Conservation (phyloP, 176 grass and related monocot genomes). For the Poa pratensis region DNA sequence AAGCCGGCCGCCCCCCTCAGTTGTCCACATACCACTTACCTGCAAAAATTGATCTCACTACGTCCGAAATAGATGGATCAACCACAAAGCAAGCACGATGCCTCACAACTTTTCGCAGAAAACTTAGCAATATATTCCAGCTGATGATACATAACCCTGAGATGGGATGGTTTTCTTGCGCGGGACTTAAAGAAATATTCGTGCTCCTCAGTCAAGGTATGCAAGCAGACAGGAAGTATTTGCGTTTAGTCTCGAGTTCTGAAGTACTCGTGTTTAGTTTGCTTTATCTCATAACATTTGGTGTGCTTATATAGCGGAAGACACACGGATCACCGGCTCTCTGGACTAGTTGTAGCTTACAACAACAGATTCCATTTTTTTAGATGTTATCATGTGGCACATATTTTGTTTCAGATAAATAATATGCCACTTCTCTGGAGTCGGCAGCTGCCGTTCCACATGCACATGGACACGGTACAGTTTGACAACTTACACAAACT, state of each 20-base stretch:
- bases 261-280: constrained; percentile 5
- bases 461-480: constrained; percentile 28
- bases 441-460: constrained; percentile 20
- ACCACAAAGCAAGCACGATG: no score
- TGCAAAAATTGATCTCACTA: no score
- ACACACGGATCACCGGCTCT: background rate
- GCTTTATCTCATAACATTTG: background rate
- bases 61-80: no score
- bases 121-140: background rate
- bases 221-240: constrained; percentile 33
- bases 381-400: no score
- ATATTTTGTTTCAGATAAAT: background rate
- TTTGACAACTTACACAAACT: constrained; percentile 31
- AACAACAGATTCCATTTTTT: background rate
- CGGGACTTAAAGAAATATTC: constrained; percentile 33
- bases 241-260: background rate
- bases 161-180: background rate
- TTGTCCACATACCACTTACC: no score
- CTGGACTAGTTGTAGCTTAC: constrained; percentile 21
- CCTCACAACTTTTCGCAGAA: no score
- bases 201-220: constrained; percentile 22
- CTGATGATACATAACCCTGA: background rate
- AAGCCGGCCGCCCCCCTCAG: no score
- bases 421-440: background rate
- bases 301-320: constrained; percentile 30